Evolutionary conservation across 2,329 filamentous ascomycete genomes (phyloP), one percentile per base, ranked within the genome.

Genomic region (Trichoderma oligosporum): DNA sequence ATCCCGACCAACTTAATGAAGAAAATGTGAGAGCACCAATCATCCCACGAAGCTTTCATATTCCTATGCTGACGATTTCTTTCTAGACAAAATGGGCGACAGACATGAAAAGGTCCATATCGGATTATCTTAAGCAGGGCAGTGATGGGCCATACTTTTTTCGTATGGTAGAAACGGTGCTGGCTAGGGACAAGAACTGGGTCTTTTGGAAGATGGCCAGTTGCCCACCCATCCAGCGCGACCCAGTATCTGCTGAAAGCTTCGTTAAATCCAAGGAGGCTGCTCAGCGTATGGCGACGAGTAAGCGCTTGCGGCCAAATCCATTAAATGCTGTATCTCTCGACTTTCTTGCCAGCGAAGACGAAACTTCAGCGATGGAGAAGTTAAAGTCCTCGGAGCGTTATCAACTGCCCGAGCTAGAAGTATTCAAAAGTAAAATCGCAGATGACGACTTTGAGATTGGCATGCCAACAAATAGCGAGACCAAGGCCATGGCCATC

Each of bases 131-230:
- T 57, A 88, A 88, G 68, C 81, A 86, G 65, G 89, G 89, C 18
- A 75, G 80, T 39, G 92, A 96, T 67, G 94, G 94, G 27, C 89
- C 90, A 62, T 96, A 96, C 72, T 99, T 97, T 72, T 88, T 91
- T 73, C 87, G 94, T 36, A 96, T 97, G 84, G 91, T 99, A 29
- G 93, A 97, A 70, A 97, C 92, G 11, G 93, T 99, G 29, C 82
- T 99, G 27, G 90, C 91, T 22, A 83, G 94, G 61, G 94, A 99
- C 72, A 97, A 97, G 77, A 97, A 97, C 69, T 99, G 95, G 95
- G 91, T 95, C 42, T 87, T 91, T 61, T 99, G 94, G 94, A 99
- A 99, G 75, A 87, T 93, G 60, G 91, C 97, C 70, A 90, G 87
- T 63, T 99, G 94, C 70, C 90, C 91, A 22, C 83, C 87, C 5